phyloP scores from a whole-genome alignment of 2,329 filamentous ascomycete genomes.

The Ceratocystis huliohia region DNA sequence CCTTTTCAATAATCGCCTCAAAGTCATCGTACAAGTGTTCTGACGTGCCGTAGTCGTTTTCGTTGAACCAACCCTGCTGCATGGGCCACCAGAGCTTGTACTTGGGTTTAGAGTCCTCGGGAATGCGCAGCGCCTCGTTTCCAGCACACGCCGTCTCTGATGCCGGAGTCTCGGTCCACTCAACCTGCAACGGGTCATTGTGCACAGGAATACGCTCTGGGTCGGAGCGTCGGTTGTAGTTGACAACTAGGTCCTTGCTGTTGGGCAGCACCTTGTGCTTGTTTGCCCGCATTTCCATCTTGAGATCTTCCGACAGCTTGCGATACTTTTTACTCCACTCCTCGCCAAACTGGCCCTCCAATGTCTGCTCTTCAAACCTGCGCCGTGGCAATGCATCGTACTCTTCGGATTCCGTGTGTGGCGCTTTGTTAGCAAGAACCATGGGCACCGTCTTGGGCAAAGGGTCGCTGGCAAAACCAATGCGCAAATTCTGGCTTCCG shows the following conservation, averaged over 20 bases:
- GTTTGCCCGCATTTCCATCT: slow-evolving; percentile 79
- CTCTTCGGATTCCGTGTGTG: slow-evolving; percentile 71
- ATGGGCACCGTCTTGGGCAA: slow-evolving; percentile 89
- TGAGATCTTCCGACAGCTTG: slow-evolving; percentile 75
- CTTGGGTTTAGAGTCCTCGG: slow-evolving; percentile 75
- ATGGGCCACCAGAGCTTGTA: slow-evolving; percentile 93
- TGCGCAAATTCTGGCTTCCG: slow-evolving; percentile 86
- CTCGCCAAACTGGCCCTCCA: slow-evolving; percentile 76
- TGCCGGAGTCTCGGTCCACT: slow-evolving; percentile 66
- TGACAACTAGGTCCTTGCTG: slow-evolving; percentile 87
- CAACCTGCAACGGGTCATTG: slow-evolving; percentile 84
- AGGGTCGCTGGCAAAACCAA: slow-evolving; percentile 91
- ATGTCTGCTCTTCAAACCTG: slow-evolving; percentile 47
- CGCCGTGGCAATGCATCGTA: slow-evolving; percentile 63
- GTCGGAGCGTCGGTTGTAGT: slow-evolving; percentile 76
- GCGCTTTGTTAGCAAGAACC: slow-evolving; percentile 70
- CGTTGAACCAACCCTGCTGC: slow-evolving; percentile 75
- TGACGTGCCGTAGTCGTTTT: slow-evolving; percentile 70
- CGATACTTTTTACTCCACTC: slow-evolving; percentile 65
- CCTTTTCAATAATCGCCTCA: slow-evolving; percentile 72
- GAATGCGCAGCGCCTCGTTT: slow-evolving; percentile 68
- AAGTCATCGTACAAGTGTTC: slow-evolving; percentile 78
- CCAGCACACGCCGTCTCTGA: slow-evolving; percentile 33
- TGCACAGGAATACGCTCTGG: slow-evolving; percentile 84
- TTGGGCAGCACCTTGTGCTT: slow-evolving; percentile 95